These are phyloP conservation scores for Solanum clarkiae DNA, from an alignment of 257 asterid species.

Conservation along the genomic window DNA sequence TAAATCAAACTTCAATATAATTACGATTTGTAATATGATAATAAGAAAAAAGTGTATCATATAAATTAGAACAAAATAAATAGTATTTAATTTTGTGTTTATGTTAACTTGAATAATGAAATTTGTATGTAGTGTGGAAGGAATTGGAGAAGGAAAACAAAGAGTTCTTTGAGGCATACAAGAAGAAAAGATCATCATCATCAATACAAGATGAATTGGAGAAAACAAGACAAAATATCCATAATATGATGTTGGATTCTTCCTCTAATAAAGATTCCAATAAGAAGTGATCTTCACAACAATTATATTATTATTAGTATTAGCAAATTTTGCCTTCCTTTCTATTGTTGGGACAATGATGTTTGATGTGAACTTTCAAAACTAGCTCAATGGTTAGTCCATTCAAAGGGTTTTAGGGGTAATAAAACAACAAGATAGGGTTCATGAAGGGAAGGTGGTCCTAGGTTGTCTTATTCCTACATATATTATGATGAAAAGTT, in stretches of 20 bases:
- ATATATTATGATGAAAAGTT: neutral
- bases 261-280: neutral
- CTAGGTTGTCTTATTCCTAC: neutral
- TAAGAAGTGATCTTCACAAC: neutral
- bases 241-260: neutral
- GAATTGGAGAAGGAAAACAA: slow-evolving; percentile 62
- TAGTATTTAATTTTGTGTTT: too few relatives aligned
- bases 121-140: slow-evolving; percentile 49
- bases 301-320: neutral
- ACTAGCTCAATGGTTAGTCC: neutral
- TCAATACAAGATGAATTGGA: neutral
- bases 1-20: neutral
- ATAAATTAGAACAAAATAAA: neutral
- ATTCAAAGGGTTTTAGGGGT: neutral
- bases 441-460: neutral
- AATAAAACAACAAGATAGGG: neutral
- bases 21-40: neutral
- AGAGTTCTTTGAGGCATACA: slow-evolving; percentile 25
- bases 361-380: neutral
- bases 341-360: neutral
- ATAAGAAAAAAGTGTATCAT: neutral
- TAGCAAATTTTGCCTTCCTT: neutral
- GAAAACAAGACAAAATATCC: neutral
- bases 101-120: neutral
- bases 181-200: neutral